Conservation (phyloP, 305 asterid genomes). For the Solanum chacoense region DNA sequence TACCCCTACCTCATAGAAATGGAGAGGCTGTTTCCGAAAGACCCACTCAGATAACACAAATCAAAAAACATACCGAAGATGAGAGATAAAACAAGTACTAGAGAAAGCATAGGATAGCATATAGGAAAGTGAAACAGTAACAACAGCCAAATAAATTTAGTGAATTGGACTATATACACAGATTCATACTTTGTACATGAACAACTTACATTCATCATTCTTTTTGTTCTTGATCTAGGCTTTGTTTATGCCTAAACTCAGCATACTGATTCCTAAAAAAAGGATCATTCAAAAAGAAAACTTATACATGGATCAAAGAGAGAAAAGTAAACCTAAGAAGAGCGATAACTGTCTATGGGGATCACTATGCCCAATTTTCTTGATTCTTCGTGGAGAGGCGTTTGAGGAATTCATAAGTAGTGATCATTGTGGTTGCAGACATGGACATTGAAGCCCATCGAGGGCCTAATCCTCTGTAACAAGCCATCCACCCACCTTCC, state of each 20-base stretch:
- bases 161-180: not conserved
- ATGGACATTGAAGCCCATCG: slow-evolving; percentile 74
- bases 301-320: not conserved
- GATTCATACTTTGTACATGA: not conserved
- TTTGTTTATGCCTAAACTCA: not conserved
- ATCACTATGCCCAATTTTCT: slow-evolving; percentile 13
- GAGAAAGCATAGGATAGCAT: not conserved
- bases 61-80: not conserved
- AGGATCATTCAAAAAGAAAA: not conserved
- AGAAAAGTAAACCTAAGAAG: not conserved
- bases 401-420: slow-evolving; percentile 67
- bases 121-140: not conserved
- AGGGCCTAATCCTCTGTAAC: slow-evolving; percentile 75
- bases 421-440: slow-evolving; percentile 78
- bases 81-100: not conserved
- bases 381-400: slow-evolving; percentile 56
- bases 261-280: not conserved
- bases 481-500: slow-evolving; percentile 79
- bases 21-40: not conserved
- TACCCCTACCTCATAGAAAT: not conserved
- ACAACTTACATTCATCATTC: not conserved
- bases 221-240: not conserved
- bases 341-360: not conserved
- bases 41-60: not conserved
- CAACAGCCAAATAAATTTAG: not conserved